Evolutionary conservation across 148 eudicot genomes (phyloP).

Genomic region (Camellia granthamiana): DNA sequence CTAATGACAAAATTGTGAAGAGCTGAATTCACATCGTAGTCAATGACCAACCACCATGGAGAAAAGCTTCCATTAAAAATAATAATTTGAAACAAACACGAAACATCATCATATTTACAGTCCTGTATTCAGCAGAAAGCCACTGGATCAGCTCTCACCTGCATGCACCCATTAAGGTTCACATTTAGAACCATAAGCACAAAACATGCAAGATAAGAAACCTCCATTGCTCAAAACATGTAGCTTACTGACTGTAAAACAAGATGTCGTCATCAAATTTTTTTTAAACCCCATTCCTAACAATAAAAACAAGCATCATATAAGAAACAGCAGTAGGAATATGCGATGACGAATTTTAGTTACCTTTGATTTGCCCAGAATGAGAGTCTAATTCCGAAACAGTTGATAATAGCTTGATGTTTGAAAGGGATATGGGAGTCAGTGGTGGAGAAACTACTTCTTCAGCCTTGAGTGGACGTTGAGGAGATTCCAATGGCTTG

Average conservation of each 20-base stretch:
- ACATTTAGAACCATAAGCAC: not conserved
- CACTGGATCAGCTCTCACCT: constrained; percentile 18
- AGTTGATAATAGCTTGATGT: constrained; percentile 25
- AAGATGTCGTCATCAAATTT: not conserved
- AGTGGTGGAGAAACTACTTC: constrained; percentile 66
- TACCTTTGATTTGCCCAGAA: constrained; percentile 38
- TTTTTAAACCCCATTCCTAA: not conserved
- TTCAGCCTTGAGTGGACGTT: constrained; percentile 35
- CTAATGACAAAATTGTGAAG: constrained; percentile 10
- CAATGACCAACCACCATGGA: not conserved
- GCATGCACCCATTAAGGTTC: constrained; percentile 17
- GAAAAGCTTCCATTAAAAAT: not conserved
- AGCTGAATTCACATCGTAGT: not conserved
- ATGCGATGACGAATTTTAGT: constrained; percentile 10
- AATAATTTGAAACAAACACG: not conserved
- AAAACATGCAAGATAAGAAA: not conserved
- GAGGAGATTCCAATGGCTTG: constrained; percentile 48
- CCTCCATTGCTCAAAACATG: not conserved
- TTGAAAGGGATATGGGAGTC: constrained; percentile 65
- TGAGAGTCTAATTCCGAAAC: constrained; percentile 29
- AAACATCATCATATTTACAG: constrained; percentile 8
- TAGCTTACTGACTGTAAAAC: not conserved
- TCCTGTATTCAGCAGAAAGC: constrained; percentile 5
- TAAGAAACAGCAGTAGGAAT: not conserved
- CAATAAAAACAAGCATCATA: not conserved